Evolutionary conservation across 163 green algal species (phyloP).

Genomic region (Prototheca cutis): DNA sequence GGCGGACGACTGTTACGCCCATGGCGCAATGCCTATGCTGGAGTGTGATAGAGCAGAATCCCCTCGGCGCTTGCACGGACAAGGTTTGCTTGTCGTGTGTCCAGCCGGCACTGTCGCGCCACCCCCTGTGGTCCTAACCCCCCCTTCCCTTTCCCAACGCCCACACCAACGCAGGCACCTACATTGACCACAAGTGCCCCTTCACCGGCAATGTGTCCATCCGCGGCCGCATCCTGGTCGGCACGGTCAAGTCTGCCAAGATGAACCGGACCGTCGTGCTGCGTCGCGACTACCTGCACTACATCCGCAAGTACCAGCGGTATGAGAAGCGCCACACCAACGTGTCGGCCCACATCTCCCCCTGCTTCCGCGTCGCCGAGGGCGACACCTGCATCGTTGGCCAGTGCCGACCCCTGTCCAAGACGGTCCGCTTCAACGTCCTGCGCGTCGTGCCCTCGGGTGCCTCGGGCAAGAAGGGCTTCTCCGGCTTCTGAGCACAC

Average conservation of each 20-base stretch:
- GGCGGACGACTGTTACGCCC: no score
- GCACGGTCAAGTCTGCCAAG: slow-evolving; percentile 88
- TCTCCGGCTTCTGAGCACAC: slow-evolving; percentile 67
- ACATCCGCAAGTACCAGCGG: slow-evolving; percentile 95
- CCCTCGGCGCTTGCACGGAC: no score
- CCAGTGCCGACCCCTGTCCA: slow-evolving; percentile 93
- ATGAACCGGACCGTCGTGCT: slow-evolving; percentile 97
- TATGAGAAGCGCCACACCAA: slow-evolving; percentile 99
- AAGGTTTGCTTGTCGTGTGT: no score
- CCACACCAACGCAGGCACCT: slow-evolving; percentile 87
- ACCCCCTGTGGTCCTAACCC: no score
- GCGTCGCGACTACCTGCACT: slow-evolving; percentile 96
- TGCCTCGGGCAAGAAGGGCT: slow-evolving; percentile 73
- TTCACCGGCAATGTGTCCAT: slow-evolving; percentile 99
- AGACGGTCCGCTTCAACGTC: slow-evolving; percentile 99
- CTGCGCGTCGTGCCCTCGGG: slow-evolving; percentile 84
- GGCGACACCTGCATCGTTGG: slow-evolving; percentile 92
- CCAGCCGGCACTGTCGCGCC: no score
- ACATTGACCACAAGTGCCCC: slow-evolving; percentile 99
- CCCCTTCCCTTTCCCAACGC: no score
- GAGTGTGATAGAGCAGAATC: no score
- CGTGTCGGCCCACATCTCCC: slow-evolving; percentile 91
- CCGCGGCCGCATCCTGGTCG: slow-evolving; percentile 89
- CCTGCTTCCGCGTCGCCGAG: slow-evolving; percentile 88
- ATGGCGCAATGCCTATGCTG: no score